Evolutionary conservation across 768 basidiomycete genomes (phyloP).

Genomic region (Stropharia rugosoannulata): DNA sequence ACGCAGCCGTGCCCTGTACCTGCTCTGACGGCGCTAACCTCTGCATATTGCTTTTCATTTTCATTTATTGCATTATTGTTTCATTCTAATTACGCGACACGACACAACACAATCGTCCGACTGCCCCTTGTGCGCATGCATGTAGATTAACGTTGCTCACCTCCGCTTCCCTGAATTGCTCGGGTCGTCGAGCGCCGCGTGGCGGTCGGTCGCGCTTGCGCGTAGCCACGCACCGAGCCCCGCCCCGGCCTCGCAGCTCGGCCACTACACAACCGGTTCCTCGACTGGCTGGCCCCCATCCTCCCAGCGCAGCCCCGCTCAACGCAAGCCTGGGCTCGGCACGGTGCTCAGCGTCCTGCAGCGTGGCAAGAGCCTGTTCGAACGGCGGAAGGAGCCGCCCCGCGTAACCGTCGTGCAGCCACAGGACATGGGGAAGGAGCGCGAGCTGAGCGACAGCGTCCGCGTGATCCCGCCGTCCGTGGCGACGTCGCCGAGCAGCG

Average conservation of each 20-base stretch:
- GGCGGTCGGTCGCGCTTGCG: constrained; percentile 22
- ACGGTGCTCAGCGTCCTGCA: neutral
- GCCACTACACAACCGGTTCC: neutral
- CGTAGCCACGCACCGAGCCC: constrained; percentile 14
- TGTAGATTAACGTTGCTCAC: constrained; percentile 26
- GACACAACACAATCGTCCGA: neutral
- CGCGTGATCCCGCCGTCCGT: neutral
- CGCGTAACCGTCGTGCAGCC: neutral
- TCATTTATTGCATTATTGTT: too few species aligned
- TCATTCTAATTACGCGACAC: too few species aligned
- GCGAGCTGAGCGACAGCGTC: neutral
- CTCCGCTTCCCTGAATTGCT: constrained; percentile 25
- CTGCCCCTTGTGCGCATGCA: neutral
- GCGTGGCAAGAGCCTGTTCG: neutral
- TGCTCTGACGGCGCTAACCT: neutral
- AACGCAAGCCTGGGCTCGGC: neutral
- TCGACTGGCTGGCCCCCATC: neutral
- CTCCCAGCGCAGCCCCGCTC: neutral
- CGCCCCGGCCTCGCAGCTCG: constrained; percentile 1
- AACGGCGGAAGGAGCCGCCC: neutral
- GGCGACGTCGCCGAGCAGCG: neutral
- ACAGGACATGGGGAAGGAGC: neutral
- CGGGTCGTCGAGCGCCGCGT: constrained; percentile 25
- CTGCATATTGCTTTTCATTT: neutral
- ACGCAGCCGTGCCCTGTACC: neutral